These are phyloP conservation scores for Mucor velutinosus DNA, from an alignment of 371 early-diverging fungal species.

Conservation along the genomic window DNA sequence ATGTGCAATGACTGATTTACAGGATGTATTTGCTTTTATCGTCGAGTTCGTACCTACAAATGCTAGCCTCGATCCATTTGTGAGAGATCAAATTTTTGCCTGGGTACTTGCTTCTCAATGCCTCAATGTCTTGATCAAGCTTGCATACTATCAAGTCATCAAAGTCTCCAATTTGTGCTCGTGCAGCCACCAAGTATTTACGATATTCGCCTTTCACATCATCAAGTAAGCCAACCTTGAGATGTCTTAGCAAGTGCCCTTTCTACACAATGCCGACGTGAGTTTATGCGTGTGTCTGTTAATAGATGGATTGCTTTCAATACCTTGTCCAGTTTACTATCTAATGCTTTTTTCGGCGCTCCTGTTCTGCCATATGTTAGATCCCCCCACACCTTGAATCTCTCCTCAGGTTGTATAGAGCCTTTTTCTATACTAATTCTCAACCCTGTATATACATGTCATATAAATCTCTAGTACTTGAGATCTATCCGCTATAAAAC, in stretches of 20 bases:
- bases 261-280: not conserved
- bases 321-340: not conserved
- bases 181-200: conserved; percentile 10
- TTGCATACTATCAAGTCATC: conserved; percentile 12
- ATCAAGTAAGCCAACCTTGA: conserved; percentile 1
- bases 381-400: conserved; percentile 21
- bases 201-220: conserved; percentile 8
- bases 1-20: not conserved
- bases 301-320: not conserved
- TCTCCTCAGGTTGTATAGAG: not conserved
- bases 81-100: not conserved
- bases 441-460: conserved; percentile 11
- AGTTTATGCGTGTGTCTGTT: too few relatives aligned
- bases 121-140: not conserved
- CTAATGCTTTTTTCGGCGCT: conserved; percentile 17
- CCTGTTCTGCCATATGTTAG: conserved; percentile 19
- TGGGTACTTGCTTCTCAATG: not conserved
- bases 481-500: not conserved
- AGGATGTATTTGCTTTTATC: conserved; percentile 10
- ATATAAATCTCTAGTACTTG: too few relatives aligned
- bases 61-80: conserved; percentile 18
- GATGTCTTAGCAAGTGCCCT: conserved; percentile 7
- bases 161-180: not conserved
- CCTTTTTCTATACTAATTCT: conserved; percentile 11
- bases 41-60: conserved; percentile 15